A percentile compares a stretch with the other conserved stretches of the same genome.
These are phyloP conservation scores for Raddia distichophylla DNA, from an alignment of 176 grass and related monocot species.

Conservation along the genomic window DNA sequence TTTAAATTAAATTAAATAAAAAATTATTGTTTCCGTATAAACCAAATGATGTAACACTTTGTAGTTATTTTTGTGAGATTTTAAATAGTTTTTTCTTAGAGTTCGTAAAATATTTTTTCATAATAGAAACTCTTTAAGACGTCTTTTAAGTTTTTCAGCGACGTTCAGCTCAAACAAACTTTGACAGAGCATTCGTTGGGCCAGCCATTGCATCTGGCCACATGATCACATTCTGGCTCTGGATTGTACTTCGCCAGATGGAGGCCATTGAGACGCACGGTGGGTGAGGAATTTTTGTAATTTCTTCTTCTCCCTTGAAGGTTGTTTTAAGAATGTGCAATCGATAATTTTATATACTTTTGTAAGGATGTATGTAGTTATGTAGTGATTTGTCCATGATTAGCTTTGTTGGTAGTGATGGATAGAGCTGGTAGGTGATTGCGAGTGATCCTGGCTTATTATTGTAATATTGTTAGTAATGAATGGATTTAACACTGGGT, in stretches of 20 bases:
- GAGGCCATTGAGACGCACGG: slow-evolving; percentile 91
- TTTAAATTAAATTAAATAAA: no score
- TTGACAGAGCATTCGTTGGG: slow-evolving; percentile 2
- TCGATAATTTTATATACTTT: not conserved
- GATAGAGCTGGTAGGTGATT: not conserved
- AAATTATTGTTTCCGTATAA: no score
- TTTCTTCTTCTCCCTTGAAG: slow-evolving; percentile 1
- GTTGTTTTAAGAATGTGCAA: not conserved
- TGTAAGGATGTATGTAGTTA: not conserved
- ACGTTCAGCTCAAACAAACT: no score
- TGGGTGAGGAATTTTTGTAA: slow-evolving; percentile 57
- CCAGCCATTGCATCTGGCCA: slow-evolving; percentile 77
- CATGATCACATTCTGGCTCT: slow-evolving; percentile 92
- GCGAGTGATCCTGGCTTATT: not conserved
- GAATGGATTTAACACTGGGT: not conserved
- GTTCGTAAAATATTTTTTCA: no score
- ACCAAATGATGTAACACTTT: no score
- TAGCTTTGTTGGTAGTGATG: slow-evolving; percentile 10
- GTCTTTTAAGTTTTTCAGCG: no score
- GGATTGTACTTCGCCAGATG: slow-evolving; percentile 77
- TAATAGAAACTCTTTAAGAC: no score
- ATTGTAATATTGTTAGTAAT: not conserved
- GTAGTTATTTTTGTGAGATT: no score
- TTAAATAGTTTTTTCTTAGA: no score
- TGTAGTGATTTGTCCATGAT: not conserved